phyloP scores from a whole-genome alignment of 495 filamentous ascomycete genomes.

The Aspergillus cavernicola region DNA sequence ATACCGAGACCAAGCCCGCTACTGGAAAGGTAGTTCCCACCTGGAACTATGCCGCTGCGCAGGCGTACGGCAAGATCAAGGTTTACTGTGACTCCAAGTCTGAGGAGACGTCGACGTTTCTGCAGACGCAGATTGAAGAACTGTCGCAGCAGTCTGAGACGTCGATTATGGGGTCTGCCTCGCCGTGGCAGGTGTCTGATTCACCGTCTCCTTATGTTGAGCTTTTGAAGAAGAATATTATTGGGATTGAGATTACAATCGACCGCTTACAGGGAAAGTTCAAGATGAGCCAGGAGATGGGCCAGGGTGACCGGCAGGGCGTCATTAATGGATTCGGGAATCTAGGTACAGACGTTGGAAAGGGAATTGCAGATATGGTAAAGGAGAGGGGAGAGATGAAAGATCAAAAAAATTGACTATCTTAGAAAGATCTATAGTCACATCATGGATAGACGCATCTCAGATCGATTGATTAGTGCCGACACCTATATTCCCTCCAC shows the following conservation, averaged over 20 bases:
- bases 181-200: slow-evolving; percentile 46
- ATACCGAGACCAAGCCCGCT: slow-evolving; percentile 51
- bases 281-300: slow-evolving; percentile 57
- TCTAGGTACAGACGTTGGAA: slow-evolving; percentile 38
- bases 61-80: slow-evolving; percentile 49
- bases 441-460: too few species aligned
- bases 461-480: too few species aligned
- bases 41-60: slow-evolving; percentile 59
- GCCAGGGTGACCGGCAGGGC: slow-evolving; percentile 42
- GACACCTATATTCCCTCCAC: too few species aligned
- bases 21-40: slow-evolving; percentile 59
- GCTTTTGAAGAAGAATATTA: slow-evolving; percentile 50
- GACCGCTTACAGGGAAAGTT: slow-evolving; percentile 50
- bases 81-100: slow-evolving; percentile 42
- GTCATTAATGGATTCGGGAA: slow-evolving; percentile 47
- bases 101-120: slow-evolving; percentile 33
- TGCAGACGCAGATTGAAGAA: slow-evolving; percentile 44
- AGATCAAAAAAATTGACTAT: background rate
- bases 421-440: too few species aligned
- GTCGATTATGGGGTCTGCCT: slow-evolving; percentile 46
- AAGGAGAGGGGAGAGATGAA: slow-evolving; percentile 32
- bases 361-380: slow-evolving; percentile 40
- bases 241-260: slow-evolving; percentile 51
- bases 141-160: slow-evolving; percentile 43
- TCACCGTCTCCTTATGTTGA: slow-evolving; percentile 45